Evolutionary conservation across 2,329 filamentous ascomycete genomes (phyloP).

Genomic region (Penicillium sp.): DNA sequence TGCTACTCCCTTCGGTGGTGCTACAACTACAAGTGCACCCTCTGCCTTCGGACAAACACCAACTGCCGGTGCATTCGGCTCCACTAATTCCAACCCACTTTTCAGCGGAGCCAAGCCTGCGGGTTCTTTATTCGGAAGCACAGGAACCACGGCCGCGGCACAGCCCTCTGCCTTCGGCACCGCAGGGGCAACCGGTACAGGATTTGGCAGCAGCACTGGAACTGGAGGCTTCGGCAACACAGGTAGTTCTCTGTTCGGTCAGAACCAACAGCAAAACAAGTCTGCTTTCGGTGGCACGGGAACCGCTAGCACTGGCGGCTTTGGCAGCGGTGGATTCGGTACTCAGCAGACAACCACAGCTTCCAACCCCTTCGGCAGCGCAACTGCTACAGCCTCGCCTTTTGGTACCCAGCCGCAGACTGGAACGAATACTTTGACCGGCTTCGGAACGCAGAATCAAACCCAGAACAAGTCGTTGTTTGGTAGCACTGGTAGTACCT

Average conservation of each 20-base stretch:
- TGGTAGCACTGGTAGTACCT: conserved; percentile 34
- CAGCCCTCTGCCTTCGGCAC: conserved; percentile 39
- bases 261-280: conserved; percentile 36
- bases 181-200: conserved; percentile 16
- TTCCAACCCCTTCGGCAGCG: conserved; percentile 42
- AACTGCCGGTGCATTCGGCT: conserved; percentile 41
- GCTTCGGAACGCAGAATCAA: conserved; percentile 39
- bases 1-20: conserved; percentile 40
- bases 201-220: conserved; percentile 23
- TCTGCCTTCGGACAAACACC: conserved; percentile 47
- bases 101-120: conserved; percentile 48
- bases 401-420: conserved; percentile 46
- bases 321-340: conserved; percentile 36
- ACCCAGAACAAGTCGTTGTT: conserved; percentile 38
- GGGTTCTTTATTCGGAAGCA: conserved; percentile 37
- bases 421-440: conserved; percentile 31
- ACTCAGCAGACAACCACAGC: conserved; percentile 36
- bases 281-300: conserved; percentile 35
- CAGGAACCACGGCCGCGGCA: conserved; percentile 27
- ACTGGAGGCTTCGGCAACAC: conserved; percentile 29
- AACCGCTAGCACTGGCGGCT: conserved; percentile 32
- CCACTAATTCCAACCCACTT: conserved; percentile 37
- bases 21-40: conserved; percentile 34
- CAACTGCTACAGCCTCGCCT: conserved; percentile 42
- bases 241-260: conserved; percentile 47